Evolutionary conservation across 805 yeast genomes (phyloP), one percentile per base, ranked within the genome.

Genomic region (Kuraishia ogatae): DNA sequence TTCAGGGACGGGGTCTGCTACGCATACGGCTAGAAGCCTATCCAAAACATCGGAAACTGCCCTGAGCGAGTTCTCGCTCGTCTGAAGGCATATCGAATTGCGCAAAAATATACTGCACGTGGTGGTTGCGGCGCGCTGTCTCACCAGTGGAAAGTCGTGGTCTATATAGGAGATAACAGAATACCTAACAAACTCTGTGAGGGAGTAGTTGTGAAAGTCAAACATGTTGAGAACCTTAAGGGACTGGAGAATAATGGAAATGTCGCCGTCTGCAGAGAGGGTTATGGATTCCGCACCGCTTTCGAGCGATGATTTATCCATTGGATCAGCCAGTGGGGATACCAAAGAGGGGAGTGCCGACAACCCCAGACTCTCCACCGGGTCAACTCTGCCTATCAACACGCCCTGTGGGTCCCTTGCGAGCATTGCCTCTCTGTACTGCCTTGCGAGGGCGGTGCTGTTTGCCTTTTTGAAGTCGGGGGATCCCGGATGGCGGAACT

Each of bases 1-100:
- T 56, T 92, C 97, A 1, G 93, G 81, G 2, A 81, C 81, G 0
- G 96, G 89, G 61, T 94, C 99, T 0, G 97, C 87, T 15, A 93
- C 87, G 2, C 96, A 90, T 8, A 90, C 78, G 0, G 96, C 82
- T 43, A 94, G 70, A 20, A 94, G 73, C 65, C 87, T 88, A 56
- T 86, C 89, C 50, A 96, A 73, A 1, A 94, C 96, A 56, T 89
- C 91, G 54, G 89, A 83, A 1, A 92, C 96, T 0, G 96, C 89
- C 57, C 80, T 80, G 54, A 93, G 73, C 0, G 97, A 87, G 66
- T 88, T 81, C 1, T 86, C 82, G 61, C 96, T 87, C 1, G 89
- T 83, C 66, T 90, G 96, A 58, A 80, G 80, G 59, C 94, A 84
- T n/a, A 92, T 87, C 1, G 94, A 85, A 62, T 91, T 97, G 48